phyloP scores from a whole-genome alignment of 1,284 basidiomycete species.

The Hemileia vastatrix region DNA sequence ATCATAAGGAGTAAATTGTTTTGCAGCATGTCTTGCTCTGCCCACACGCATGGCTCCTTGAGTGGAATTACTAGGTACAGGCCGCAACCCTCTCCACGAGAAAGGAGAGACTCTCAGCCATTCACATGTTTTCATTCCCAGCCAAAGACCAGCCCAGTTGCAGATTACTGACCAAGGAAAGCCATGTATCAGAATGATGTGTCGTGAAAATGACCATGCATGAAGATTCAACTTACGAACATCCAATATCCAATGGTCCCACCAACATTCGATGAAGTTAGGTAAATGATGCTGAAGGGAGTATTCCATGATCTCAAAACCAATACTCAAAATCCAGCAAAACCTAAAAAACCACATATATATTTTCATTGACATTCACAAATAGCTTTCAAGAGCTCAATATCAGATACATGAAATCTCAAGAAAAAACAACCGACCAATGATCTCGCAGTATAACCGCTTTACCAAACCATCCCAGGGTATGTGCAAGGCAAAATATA shows the following conservation, averaged over 20 bases:
- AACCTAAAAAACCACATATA: conserved; percentile 50
- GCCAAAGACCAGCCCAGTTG: conserved; percentile 72
- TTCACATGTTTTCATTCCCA: conserved; percentile 70
- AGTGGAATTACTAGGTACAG: conserved; percentile 58
- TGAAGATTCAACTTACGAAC: conserved; percentile 47
- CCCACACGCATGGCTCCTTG: conserved; percentile 52
- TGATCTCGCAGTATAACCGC: conserved; percentile 73
- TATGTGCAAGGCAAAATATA: conserved; percentile 69
- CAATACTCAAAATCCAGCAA: conserved; percentile 71
- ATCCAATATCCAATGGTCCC: conserved; percentile 64
- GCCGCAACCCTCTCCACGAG: conserved; percentile 43
- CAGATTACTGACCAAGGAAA: conserved; percentile 60
- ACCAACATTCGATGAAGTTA: conserved; percentile 59
- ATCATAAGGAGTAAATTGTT: conserved; percentile 71
- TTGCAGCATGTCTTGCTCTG: conserved; percentile 65
- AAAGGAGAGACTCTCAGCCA: conserved; percentile 61
- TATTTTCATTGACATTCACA: too few relatives aligned
- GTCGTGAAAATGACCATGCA: too few relatives aligned
- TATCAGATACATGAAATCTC: too few relatives aligned
- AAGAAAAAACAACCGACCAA: conserved; percentile 49
- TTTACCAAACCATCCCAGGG: conserved; percentile 75
- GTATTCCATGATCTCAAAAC: conserved; percentile 74
- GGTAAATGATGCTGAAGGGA: conserved; percentile 68
- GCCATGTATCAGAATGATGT: too few relatives aligned
- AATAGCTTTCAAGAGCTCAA: too few relatives aligned